phyloP scores from a whole-genome alignment of 345 rosid genomes.

The Rhizophora mangle region DNA sequence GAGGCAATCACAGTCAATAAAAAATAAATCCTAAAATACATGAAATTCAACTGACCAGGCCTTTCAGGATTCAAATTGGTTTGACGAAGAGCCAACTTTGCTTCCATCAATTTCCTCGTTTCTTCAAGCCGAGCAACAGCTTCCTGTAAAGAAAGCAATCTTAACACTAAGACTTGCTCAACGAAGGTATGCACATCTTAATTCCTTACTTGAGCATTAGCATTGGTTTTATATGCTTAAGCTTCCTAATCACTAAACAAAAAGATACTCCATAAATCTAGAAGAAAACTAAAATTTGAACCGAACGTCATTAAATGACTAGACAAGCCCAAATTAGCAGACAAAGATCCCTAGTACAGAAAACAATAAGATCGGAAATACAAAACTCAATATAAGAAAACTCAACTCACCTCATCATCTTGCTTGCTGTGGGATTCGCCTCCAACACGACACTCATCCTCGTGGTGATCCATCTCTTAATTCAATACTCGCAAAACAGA shows the following conservation, averaged over 20 bases:
- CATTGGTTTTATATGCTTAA: too few relatives aligned
- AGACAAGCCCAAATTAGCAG: background rate
- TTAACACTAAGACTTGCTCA: background rate
- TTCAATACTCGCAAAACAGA: background rate
- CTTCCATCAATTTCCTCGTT: slow-evolving; percentile 73
- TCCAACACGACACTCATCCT: slow-evolving; percentile 48
- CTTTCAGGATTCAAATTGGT: slow-evolving; percentile 88
- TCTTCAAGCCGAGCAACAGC: slow-evolving; percentile 86
- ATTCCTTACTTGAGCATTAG: background rate
- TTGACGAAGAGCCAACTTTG: slow-evolving; percentile 85
- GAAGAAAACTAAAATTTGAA: background rate
- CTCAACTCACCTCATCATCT: slow-evolving; percentile 63
- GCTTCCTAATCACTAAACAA: too few relatives aligned
- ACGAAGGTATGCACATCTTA: background rate
- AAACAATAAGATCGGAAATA: background rate
- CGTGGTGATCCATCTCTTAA: slow-evolving; percentile 57
- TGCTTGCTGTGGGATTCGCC: slow-evolving; percentile 53
- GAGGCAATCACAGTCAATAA: background rate
- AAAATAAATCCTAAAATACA: background rate
- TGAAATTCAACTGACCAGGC: slow-evolving; percentile 58
- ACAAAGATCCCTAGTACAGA: background rate
- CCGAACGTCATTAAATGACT: background rate
- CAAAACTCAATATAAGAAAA: background rate
- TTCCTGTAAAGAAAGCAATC: slow-evolving; percentile 47
- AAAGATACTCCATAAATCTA: too few relatives aligned